Evolutionary conservation across 73 alveolate genomes (phyloP).

Genomic region (Stentor roeselii): DNA sequence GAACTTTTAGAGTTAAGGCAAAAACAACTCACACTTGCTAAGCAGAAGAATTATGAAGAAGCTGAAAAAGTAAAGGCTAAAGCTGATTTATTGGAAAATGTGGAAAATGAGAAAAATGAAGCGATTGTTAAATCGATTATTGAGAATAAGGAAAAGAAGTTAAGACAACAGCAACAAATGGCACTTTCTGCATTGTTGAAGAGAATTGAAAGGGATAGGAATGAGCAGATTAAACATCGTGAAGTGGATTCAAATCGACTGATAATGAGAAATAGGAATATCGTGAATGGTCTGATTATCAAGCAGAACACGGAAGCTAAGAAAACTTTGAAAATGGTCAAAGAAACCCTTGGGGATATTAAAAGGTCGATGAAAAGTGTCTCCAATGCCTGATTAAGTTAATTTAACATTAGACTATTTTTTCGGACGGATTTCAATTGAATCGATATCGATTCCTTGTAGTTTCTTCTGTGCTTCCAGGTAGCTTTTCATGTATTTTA

Average conservation of each 20-base stretch:
- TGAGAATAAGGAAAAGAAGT: constrained; percentile 46
- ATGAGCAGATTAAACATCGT: constrained; percentile 66
- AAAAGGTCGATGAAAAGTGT: constrained; percentile 24
- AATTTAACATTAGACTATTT: neutral
- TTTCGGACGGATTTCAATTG: neutral
- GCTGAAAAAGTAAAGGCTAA: constrained; percentile 55
- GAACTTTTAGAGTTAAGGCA: constrained; percentile 56
- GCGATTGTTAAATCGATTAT: constrained; percentile 40
- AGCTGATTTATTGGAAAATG: constrained; percentile 54
- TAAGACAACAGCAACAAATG: constrained; percentile 50
- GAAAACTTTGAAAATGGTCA: constrained; percentile 55
- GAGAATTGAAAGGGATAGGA: constrained; percentile 70
- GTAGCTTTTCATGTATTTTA: neutral
- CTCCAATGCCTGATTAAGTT: neutral
- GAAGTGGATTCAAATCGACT: constrained; percentile 63
- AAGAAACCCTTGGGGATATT: constrained; percentile 42
- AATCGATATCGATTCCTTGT: neutral
- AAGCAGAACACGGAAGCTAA: constrained; percentile 64
- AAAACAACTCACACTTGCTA: constrained; percentile 48
- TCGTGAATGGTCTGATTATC: constrained; percentile 48
- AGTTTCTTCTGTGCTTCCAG: neutral
- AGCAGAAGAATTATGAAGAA: constrained; percentile 50
- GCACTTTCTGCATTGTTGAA: constrained; percentile 62
- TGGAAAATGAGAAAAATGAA: constrained; percentile 53
- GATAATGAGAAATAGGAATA: constrained; percentile 62